Conservation (phyloP, 768 basidiomycete species). For the Lactarius psammicola region DNA sequence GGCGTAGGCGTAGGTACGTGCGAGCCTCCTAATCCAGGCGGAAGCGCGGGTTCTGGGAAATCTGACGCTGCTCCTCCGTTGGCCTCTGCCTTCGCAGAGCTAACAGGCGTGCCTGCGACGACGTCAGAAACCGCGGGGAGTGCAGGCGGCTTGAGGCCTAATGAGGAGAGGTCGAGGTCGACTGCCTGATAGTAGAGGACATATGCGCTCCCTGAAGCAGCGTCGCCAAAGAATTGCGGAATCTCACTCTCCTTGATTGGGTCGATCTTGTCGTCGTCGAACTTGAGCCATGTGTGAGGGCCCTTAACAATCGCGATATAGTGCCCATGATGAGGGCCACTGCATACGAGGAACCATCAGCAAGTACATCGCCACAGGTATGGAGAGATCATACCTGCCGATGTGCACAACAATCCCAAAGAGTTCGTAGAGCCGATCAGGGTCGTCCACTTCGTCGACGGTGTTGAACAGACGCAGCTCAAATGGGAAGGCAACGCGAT, state of each 20-base stretch:
- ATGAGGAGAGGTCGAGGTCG: constrained; percentile 71
- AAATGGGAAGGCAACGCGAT: constrained; percentile 95
- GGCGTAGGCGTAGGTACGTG: not conserved
- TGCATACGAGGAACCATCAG: constrained; percentile 36
- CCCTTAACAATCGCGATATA: constrained; percentile 95
- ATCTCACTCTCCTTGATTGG: constrained; percentile 88
- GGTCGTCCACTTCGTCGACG: constrained; percentile 87
- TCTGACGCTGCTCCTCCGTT: constrained; percentile 13
- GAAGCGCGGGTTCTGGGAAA: constrained; percentile 11
- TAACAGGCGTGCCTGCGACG: constrained; percentile 15
- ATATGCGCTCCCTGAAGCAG: constrained; percentile 83
- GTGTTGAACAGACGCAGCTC: constrained; percentile 97
- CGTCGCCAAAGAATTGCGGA: constrained; percentile 92
- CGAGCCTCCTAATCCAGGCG: constrained; percentile 19
- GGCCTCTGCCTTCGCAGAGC: not conserved
- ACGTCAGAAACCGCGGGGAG: constrained; percentile 29
- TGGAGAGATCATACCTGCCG: constrained; percentile 66
- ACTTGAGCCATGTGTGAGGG: constrained; percentile 78
- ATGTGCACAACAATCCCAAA: constrained; percentile 99
- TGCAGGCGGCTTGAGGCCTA: constrained; percentile 57
- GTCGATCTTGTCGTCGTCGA: constrained; percentile 94
- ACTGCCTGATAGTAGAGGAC: constrained; percentile 96
- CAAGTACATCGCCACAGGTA: not conserved
- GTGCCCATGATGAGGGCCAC: constrained; percentile 98
- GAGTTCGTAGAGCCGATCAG: constrained; percentile 89